phyloP scores from a whole-genome alignment of 257 asterid species.

The Haberlea rhodopensis region DNA sequence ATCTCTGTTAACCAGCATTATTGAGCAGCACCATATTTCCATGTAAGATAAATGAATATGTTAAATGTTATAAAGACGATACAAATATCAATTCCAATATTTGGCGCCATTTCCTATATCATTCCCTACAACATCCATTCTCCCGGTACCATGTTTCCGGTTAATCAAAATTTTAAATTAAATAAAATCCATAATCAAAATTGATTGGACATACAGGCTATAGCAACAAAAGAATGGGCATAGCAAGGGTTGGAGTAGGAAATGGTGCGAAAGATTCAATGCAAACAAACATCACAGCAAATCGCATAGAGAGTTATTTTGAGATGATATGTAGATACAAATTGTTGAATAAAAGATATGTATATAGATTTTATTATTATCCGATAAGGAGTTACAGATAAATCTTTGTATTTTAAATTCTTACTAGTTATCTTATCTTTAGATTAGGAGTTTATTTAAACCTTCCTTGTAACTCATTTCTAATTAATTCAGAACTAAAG shows the following conservation, averaged over 20 bases:
- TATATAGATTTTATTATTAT: too few species aligned
- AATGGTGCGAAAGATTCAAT: not conserved
- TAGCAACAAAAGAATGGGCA: not conserved
- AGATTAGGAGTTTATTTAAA: too few species aligned
- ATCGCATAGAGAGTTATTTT: not conserved
- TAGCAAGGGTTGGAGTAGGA: slow-evolving; percentile 2
- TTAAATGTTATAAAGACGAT: not conserved
- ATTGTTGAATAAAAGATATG: too few species aligned
- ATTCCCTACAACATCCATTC: not conserved
- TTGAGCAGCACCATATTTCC: not conserved
- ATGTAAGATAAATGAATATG: not conserved
- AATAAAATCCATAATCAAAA: not conserved
- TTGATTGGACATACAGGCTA: not conserved
- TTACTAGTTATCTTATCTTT: too few species aligned
- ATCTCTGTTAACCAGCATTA: not conserved
- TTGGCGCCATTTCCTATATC: not conserved
- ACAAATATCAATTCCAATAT: not conserved
- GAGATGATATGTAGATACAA: not conserved
- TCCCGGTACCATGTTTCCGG: not conserved
- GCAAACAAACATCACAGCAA: not conserved
- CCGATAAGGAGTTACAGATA: too few species aligned
- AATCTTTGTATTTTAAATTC: too few species aligned
- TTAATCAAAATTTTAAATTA: too few species aligned
- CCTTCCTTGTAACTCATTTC: too few species aligned
- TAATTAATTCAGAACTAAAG: too few species aligned